Evolutionary conservation across 805 yeast genomes (phyloP).

Genomic region (Barnettozyma sucrosica): DNA sequence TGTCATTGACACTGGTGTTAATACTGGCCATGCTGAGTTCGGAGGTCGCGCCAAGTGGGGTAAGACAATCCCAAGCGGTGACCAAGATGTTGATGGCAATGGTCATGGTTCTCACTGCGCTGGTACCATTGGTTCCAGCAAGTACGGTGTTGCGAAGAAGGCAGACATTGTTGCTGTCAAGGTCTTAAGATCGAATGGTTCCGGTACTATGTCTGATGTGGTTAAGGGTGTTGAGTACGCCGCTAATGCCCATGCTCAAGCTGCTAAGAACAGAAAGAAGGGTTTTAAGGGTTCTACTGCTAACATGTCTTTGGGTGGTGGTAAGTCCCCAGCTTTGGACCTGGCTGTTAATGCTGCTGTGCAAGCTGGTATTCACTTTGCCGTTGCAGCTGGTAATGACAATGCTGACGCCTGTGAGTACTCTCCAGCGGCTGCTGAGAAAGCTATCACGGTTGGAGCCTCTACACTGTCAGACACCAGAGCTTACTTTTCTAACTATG

Average conservation of each 20-base stretch:
- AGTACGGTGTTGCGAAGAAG: constrained; percentile 79
- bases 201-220: constrained; percentile 80
- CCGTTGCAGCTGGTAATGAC: constrained; percentile 96
- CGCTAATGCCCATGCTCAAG: constrained; percentile 60
- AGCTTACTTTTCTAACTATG: constrained; percentile 94
- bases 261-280: constrained; percentile 44
- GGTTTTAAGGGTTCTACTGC: constrained; percentile 83
- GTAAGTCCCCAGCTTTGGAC: constrained; percentile 81
- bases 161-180: constrained; percentile 79
- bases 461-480: constrained; percentile 82
- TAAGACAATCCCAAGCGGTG: constrained; percentile 68
- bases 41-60: constrained; percentile 87
- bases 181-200: constrained; percentile 76
- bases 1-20: constrained; percentile 86
- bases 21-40: constrained; percentile 69
- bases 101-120: constrained; percentile 98
- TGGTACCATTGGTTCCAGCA: constrained; percentile 82
- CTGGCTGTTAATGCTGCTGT: constrained; percentile 88
- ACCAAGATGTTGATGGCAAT: constrained; percentile 70
- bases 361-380: constrained; percentile 81
- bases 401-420: constrained; percentile 87
- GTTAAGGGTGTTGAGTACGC: constrained; percentile 83
- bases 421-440: constrained; percentile 85
- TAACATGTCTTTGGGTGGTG: constrained; percentile 94
- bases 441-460: constrained; percentile 92